phyloP scores from a whole-genome alignment of 257 asterid genomes.

The Pogostemon cablin region DNA sequence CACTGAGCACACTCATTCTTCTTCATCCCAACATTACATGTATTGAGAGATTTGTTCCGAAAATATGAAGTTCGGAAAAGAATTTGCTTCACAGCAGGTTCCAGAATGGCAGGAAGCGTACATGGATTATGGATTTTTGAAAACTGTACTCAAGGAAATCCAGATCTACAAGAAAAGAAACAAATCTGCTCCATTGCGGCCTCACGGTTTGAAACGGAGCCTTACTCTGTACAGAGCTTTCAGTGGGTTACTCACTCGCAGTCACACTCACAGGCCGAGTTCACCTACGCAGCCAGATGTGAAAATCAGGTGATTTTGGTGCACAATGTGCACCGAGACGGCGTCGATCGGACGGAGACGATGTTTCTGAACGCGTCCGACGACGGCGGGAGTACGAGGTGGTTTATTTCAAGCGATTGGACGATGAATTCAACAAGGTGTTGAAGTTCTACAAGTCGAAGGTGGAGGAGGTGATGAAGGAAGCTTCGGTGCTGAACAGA shows the following conservation, averaged over 20 bases:
- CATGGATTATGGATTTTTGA: conserved; percentile 43
- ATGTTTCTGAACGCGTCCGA: conserved; percentile 44
- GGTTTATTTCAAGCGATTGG: conserved; percentile 42
- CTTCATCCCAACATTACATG: not conserved
- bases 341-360: conserved; percentile 37
- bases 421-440: conserved; percentile 54
- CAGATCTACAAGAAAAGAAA: conserved; percentile 33
- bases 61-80: conserved; percentile 54
- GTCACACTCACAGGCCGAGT: conserved; percentile 5
- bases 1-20: not conserved
- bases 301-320: conserved; percentile 38
- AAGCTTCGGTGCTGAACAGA: conserved; percentile 38
- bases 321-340: conserved; percentile 30
- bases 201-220: conserved; percentile 28
- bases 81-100: conserved; percentile 51
- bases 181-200: conserved; percentile 13
- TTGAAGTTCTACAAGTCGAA: conserved; percentile 41
- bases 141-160: conserved; percentile 41
- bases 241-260: conserved; percentile 44
- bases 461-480: conserved; percentile 49
- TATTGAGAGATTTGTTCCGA: not conserved
- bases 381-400: conserved; percentile 49
- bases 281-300: conserved; percentile 17
- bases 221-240: conserved; percentile 47
- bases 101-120: conserved; percentile 63